Conservation (phyloP, 768 basidiomycete species). For the Phaeolepiota aurea region DNA sequence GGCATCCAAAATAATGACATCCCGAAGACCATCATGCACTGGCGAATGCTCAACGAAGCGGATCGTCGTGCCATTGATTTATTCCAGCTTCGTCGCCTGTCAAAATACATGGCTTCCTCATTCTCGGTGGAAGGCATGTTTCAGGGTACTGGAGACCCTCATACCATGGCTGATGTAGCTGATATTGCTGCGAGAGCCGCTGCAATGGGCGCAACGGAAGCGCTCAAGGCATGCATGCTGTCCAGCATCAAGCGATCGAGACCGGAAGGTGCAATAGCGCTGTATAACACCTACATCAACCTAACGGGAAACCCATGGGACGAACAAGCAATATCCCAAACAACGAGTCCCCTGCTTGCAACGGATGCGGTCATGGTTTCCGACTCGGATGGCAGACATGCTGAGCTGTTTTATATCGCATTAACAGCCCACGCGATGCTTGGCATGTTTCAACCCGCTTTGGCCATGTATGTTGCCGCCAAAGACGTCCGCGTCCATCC, state of each 20-base stretch:
- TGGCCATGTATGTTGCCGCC: conserved; percentile 32
- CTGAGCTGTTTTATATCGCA: conserved; percentile 38
- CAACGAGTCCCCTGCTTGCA: conserved; percentile 3
- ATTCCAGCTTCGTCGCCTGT: background rate
- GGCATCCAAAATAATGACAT: conserved; percentile 8
- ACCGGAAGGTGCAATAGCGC: conserved; percentile 28
- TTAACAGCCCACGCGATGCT: conserved; percentile 55
- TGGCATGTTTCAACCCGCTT: conserved; percentile 48
- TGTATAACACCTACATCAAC: conserved; percentile 32
- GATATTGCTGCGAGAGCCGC: conserved; percentile 46
- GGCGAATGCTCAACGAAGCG: conserved; percentile 5
- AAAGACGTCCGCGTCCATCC: conserved; percentile 23
- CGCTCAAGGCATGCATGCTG: conserved; percentile 43
- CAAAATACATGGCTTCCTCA: background rate
- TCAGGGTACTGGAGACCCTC: too few species aligned
- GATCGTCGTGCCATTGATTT: background rate
- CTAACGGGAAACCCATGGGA: conserved; percentile 11
- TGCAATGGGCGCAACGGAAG: conserved; percentile 30
- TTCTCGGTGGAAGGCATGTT: too few species aligned
- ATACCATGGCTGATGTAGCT: conserved; percentile 17
- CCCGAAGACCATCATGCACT: conserved; percentile 7
- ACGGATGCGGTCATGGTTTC: conserved; percentile 2
- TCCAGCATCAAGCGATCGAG: conserved; percentile 32
- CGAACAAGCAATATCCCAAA: conserved; percentile 9
- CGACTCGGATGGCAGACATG: conserved; percentile 19